These are phyloP conservation scores for Albugo laibachii DNA, from an alignment of 352 stramenopile species.

Conservation along the genomic window DNA sequence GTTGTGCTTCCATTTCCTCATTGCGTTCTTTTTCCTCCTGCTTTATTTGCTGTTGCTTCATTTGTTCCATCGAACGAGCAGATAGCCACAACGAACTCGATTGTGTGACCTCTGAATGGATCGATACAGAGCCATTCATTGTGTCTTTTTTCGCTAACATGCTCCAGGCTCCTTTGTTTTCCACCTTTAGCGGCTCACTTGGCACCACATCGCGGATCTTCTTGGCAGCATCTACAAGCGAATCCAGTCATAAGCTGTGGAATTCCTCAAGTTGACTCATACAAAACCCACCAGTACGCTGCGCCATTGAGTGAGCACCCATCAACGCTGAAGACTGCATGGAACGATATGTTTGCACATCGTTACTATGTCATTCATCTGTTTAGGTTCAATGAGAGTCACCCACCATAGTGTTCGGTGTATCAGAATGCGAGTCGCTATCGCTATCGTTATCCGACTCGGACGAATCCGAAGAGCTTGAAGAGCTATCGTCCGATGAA, in stretches of 20 bases:
- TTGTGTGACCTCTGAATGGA: slow-evolving; percentile 37
- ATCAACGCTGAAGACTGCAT: slow-evolving; percentile 32
- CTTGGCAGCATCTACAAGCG: slow-evolving; percentile 30
- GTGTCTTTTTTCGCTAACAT: slow-evolving; percentile 63
- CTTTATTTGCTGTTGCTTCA: slow-evolving; percentile 74
- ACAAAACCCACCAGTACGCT: slow-evolving; percentile 13
- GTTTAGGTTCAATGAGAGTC: slow-evolving; percentile 65
- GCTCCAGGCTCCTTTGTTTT: slow-evolving; percentile 71
- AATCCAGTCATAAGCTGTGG: slow-evolving; percentile 11
- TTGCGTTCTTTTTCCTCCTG: slow-evolving; percentile 59
- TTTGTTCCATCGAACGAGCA: slow-evolving; percentile 68
- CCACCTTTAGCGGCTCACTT: slow-evolving; percentile 46
- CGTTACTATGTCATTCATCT: slow-evolving; percentile 3
- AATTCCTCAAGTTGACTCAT: slow-evolving; percentile 5
- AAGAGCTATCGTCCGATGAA: slow-evolving; percentile 41
- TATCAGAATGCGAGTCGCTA: slow-evolving; percentile 60
- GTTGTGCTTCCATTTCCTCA: slow-evolving; percentile 45
- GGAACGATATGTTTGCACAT: slow-evolving; percentile 5
- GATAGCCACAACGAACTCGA: slow-evolving; percentile 70
- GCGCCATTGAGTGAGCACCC: slow-evolving; percentile 27
- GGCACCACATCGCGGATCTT: slow-evolving; percentile 58
- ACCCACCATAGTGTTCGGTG: slow-evolving; percentile 3
- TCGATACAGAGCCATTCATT: slow-evolving; percentile 25
- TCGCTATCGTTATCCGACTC: slow-evolving; percentile 77
- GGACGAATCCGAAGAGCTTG: slow-evolving; percentile 58